Evolutionary conservation across 192 early-diverging fungal species (phyloP).

Genomic region (Coemansia biformis): DNA sequence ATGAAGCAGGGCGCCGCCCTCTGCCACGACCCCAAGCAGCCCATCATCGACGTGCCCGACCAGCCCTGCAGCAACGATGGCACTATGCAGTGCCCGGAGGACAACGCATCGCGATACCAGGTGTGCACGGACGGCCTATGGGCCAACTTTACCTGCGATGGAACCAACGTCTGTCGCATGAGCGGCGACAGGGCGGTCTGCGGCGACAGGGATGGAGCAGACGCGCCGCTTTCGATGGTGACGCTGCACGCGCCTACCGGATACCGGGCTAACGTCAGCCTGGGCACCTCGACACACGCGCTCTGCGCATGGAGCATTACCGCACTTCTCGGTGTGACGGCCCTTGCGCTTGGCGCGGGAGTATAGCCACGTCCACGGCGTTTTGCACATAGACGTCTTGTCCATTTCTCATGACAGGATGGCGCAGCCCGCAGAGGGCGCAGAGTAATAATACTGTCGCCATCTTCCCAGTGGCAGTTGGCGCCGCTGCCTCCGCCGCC

Average conservation of each 20-base stretch:
- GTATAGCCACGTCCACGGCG: background rate
- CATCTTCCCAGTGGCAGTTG: too few relatives aligned
- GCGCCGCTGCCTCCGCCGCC: too few relatives aligned
- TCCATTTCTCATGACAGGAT: too few relatives aligned
- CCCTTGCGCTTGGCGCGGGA: conserved; percentile 16
- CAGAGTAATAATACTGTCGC: too few relatives aligned
- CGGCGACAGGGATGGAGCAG: conserved; percentile 18
- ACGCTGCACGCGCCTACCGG: conserved; percentile 8
- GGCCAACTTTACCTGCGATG: conserved; percentile 32
- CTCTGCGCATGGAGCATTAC: conserved; percentile 14
- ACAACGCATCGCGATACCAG: conserved; percentile 25
- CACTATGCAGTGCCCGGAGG: conserved; percentile 16
- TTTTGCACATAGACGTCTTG: too few relatives aligned
- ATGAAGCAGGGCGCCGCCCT: conserved; percentile 24
- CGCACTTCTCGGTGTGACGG: conserved; percentile 7
- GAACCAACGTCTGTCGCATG: conserved; percentile 27
- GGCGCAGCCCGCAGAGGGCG: too few relatives aligned
- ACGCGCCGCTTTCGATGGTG: background rate
- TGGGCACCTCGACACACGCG: conserved; percentile 1
- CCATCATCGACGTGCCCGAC: conserved; percentile 29
- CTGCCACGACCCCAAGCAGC: conserved; percentile 33
- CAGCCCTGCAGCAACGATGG: conserved; percentile 26
- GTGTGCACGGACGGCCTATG: conserved; percentile 34
- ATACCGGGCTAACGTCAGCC: conserved; percentile 1
- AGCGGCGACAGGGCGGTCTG: conserved; percentile 20